Base-by-base conservation (phyloP, 257 asterid genomes). In the Gynochthodes officinalis region DNA sequence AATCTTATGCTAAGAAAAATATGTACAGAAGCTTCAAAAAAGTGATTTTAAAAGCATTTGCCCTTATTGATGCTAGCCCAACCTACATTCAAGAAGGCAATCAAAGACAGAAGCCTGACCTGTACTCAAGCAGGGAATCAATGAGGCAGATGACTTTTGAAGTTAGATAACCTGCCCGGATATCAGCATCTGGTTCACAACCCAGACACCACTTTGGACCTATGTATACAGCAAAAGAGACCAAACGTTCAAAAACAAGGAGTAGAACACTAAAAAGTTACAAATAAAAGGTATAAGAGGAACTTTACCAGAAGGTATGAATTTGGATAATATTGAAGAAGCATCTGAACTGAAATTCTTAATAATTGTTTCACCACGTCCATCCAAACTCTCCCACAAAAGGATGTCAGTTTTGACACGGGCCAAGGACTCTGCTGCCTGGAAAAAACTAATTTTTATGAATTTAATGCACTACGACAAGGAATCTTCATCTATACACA, bases 341-440 rank as follows among this genome's bases (percentile, higher is more conserved):
- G 84, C 96, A 71, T 82, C 94, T 23, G 59, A 79, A 75, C 91
- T 73, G 76, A 88, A 93, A 59, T 77, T 80, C 78, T 80, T 77
- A 3, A 80, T 75, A 14, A 82, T 74, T 33, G 68, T 78, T 43
- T 83, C 89, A 19, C 85, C 80, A 50, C 77, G 75, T 59, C 57
- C 82, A 75, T 86, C 90, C 71, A 66, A 69, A 71, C 65, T 58
- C 66, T 59, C 86, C 92, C 96, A 91, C 62, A 69, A 12, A 70
- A 75, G 79, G 66, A 77, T 52, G 42, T 75, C 82, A 39, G 63
- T 79, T 68, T 69, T 85, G 55, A 65, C 88, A 58, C 63, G 61
- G 35, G 90, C 75, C 65, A 82, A 82, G 55, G 78, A 78, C 82
- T 89, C 87, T 16, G 98, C 89, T 5, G 96, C 97, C 97, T 93